Evolutionary conservation across 2,329 filamentous ascomycete species (phyloP), one percentile per base, ranked within the genome.

Genomic region (Herpotrichia juniperi): DNA sequence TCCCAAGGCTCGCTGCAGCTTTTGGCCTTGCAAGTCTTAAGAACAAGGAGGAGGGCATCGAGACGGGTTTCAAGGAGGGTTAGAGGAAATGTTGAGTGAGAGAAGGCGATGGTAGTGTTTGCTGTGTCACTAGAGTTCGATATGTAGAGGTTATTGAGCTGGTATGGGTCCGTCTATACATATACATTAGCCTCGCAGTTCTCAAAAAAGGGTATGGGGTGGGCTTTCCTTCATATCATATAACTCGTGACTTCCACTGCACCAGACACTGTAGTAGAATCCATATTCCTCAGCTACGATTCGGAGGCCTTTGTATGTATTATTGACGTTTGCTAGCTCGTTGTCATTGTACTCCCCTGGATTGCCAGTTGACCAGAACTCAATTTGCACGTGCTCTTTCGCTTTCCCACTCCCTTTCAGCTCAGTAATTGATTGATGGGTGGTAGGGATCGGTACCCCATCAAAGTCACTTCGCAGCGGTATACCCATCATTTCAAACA

Each of bases 191-290:
- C 28, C 9, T 31, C n/a, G 28, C 28, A 31, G 28, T 8, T 31
- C 9, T 31, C 28, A 9, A n/a, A n/a, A 31, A 17, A 6, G 1
- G 9, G 17, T 16, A 28, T 24, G n/a, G n/a, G n/a, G 31, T 42
- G 16, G n/a, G 59, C 73, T 56, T 67, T 82, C 83, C 57, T 78
- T 81, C 34, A 87, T 62, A 55, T 89, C 80, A 63, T 89, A 90
- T 2, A 88, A 78, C 66, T 90, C 86, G 49, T 84, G 82, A 62
- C 88, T 86, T 45, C 84, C 84, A 12, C 74, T 87, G 62, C 87
- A 90, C 86, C 87, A 90, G 0, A 88, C 84, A 0, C 84, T 80
- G 61, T 90, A 90, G 55, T 85, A 84, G 4, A 89, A 66, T 59
- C 81, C 83, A 61, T 88, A 89, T 4, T 73, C 69, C 1, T 78